Conservation (phyloP, 257 asterid species). For the Orobanche coerulescens region DNA sequence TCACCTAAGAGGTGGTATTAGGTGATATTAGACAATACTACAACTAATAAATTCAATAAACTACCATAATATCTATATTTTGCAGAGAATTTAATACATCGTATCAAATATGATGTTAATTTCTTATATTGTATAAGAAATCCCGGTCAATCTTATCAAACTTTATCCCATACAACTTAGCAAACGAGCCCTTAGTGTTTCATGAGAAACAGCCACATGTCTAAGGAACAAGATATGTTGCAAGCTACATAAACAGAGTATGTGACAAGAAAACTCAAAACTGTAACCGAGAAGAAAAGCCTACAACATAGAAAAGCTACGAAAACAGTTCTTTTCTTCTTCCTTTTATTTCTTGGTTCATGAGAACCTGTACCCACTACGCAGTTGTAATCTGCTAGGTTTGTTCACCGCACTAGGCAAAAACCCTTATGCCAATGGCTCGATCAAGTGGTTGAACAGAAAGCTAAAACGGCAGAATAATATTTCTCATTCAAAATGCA, state of each 20-base stretch:
- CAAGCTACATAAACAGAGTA: not conserved
- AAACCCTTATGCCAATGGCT: not conserved
- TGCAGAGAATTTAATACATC: no score
- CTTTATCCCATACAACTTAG: not conserved
- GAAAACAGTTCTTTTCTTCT: no score
- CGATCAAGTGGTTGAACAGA: not conserved
- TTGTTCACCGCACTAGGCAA: not conserved
- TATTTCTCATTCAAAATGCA: not conserved
- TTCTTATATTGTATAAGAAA: no score
- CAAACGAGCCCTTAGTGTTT: no score
- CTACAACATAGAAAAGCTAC: not conserved
- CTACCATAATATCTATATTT: no score
- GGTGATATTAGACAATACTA: no score
- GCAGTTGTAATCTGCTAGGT: no score
- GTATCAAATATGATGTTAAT: no score
- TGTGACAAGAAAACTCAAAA: not conserved
- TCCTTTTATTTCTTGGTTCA: not conserved
- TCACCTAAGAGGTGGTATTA: no score
- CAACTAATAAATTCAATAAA: no score
- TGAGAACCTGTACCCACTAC: not conserved
- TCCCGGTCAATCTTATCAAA: no score
- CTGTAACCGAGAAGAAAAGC: not conserved
- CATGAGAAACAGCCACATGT: not conserved
- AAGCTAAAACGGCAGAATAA: not conserved
- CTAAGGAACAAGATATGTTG: not conserved